Percentiles rank a stretch among this genome's conserved stretches.
These are phyloP conservation scores for Hypomyces rosellus DNA, from an alignment of 2,329 filamentous ascomycete species.

Conservation along the genomic window DNA sequence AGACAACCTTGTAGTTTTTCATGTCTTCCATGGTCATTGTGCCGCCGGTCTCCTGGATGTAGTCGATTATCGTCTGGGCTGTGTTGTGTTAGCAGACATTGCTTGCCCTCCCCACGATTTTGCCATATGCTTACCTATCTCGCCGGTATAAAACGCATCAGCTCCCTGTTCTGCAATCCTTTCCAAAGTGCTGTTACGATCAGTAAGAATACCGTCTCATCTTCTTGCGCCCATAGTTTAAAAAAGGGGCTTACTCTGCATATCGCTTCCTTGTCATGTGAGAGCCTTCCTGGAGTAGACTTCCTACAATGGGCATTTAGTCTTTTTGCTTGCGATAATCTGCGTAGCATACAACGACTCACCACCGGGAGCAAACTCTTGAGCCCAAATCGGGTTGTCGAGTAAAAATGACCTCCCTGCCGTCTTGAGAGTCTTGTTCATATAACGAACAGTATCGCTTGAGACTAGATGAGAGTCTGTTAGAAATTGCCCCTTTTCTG, in stretches of 20 bases:
- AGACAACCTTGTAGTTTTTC: constrained; percentile 60
- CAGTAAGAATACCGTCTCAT: constrained; percentile 7
- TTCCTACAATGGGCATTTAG: constrained; percentile 35
- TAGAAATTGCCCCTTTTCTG: not conserved
- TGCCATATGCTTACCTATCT: constrained; percentile 42
- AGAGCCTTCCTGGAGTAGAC: constrained; percentile 63
- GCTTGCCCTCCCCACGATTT: not conserved
- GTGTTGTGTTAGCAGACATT: constrained; percentile 18
- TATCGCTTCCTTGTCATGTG: constrained; percentile 76
- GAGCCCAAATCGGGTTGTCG: constrained; percentile 70
- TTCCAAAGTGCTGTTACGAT: constrained; percentile 53
- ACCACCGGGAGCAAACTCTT: constrained; percentile 82
- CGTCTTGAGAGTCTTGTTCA: constrained; percentile 43
- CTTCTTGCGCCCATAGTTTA: not conserved
- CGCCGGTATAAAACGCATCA: constrained; percentile 67
- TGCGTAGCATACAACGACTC: not conserved
- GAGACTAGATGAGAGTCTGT: constrained; percentile 43
- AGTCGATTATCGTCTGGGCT: constrained; percentile 67
- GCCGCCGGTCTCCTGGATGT: constrained; percentile 65
- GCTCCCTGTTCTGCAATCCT: constrained; percentile 67
- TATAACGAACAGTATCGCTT: constrained; percentile 68
- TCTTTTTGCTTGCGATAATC: not conserved
- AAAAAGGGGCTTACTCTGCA: constrained; percentile 41
- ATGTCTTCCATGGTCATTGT: constrained; percentile 80
- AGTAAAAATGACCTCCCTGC: constrained; percentile 55